Base-by-base conservation (phyloP, 192 early-diverging fungal species). In the Gonapodya sp. region DNA sequence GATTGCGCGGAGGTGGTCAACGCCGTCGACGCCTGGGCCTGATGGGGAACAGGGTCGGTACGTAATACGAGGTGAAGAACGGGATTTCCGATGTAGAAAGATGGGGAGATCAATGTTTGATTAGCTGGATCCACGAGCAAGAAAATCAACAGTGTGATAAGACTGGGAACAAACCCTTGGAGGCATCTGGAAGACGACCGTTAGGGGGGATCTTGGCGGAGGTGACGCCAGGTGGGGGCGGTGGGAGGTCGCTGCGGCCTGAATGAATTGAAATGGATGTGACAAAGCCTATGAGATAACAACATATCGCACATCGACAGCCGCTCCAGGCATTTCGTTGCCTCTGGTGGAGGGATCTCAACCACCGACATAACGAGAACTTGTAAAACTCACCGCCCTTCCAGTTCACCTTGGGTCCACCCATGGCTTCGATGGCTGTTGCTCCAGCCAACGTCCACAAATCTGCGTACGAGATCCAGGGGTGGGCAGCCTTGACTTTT, bases 401-500 rank as follows among this genome's bases (percentile, higher is more conserved):
- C 92, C 93, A 94, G n/a, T 85, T 84, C 46, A 92, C 88, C 31
- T 81, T 81, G 79, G 93, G 93, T 0, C 93, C 93, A 79, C 88
- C 89, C 89, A 94, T 93, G 24, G 82, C 83, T 82, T 94, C 88
- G 84, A 94, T 86, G 30, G 92, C 92, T 72, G 89, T 87, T 78
- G 87, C 87, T 36, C 92, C 93, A 35, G 92, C 92, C 31, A 94
- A 82, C 36, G 93, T 93, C 93, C 93, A 94, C 81, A 94, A 84
- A 85, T 94, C 93, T 36, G 91, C 92, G 83, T 94, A 91, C 35
- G 89, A 86, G 74, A 94, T 89, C 89, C 85, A 86, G 35, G 86
- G 82, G 84, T 88, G 80, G 78, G 91, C 89, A 74, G 86, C 79
- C 83, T 93, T 94, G 81, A 94, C 85, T 16, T 89, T 87, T 80